Percentiles rank a stretch among this genome's conserved stretches.
These are phyloP conservation scores for Coix lacrymajobi DNA, from an alignment of 176 grass and related monocot species.

Conservation along the genomic window DNA sequence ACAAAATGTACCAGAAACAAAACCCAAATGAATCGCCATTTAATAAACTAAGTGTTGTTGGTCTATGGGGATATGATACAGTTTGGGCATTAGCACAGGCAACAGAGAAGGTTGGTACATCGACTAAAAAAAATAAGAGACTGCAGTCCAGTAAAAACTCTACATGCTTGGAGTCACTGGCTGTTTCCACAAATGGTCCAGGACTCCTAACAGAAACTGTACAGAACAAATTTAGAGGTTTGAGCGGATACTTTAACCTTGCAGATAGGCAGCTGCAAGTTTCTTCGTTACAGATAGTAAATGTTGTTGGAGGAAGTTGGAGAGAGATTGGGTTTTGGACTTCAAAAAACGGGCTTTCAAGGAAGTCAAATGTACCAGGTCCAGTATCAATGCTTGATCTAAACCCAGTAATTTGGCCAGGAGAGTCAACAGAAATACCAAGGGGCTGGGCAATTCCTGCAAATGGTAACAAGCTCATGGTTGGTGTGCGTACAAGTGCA, in stretches of 20 bases:
- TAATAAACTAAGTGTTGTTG: conserved; percentile 20
- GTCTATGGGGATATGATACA: conserved; percentile 51
- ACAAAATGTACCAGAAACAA: conserved; percentile 32
- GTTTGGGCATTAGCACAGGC: conserved; percentile 43
- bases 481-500: conserved; percentile 16
- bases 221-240: conserved; percentile 37
- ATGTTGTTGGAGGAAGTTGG: conserved; percentile 15
- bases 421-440: background rate
- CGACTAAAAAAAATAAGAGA: too few relatives aligned
- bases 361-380: background rate
- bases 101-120: conserved; percentile 3
- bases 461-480: conserved; percentile 16
- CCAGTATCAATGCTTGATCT: background rate
- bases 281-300: conserved; percentile 42
- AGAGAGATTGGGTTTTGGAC: conserved; percentile 45
- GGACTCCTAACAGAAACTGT: conserved; percentile 29
- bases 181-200: conserved; percentile 28
- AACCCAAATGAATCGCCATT: conserved; percentile 21
- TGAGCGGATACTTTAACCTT: conserved; percentile 46
- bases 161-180: conserved; percentile 2
- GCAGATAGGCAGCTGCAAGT: conserved; percentile 32
- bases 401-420: conserved; percentile 19
- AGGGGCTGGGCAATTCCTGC: conserved; percentile 24
- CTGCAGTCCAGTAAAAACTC: background rate
- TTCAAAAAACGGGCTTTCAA: background rate